Conservation (phyloP, 139 green algal species). For the Closterium sp. region DNA sequence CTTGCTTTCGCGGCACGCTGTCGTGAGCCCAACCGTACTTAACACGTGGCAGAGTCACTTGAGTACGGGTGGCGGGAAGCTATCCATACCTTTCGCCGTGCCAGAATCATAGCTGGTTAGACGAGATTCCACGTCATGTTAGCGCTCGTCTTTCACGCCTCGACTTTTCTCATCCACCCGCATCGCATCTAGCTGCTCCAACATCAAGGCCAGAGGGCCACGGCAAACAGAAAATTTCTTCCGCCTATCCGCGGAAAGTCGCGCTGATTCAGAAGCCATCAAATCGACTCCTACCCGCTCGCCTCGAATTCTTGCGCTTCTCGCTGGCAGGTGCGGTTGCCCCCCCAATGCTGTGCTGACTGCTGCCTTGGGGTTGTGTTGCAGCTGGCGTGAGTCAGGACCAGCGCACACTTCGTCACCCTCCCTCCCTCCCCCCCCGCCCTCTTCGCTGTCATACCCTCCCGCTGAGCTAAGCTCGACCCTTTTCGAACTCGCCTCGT, state of each 20-base stretch:
- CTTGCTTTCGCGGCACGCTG: not conserved
- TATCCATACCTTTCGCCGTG: not conserved
- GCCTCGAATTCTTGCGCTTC: no score
- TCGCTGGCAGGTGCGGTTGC: no score
- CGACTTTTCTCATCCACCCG: not conserved
- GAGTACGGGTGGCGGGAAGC: not conserved
- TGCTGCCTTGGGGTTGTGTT: not conserved
- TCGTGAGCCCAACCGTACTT: not conserved
- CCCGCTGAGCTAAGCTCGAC: not conserved
- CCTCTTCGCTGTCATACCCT: not conserved
- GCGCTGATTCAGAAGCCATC: no score
- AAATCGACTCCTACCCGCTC: no score
- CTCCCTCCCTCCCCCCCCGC: not conserved
- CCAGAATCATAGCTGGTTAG: not conserved
- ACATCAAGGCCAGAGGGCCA: not conserved
- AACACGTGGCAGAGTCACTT: not conserved
- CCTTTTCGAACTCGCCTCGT: not conserved
- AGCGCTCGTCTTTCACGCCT: not conserved
- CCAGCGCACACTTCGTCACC: not conserved
- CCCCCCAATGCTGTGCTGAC: no score
- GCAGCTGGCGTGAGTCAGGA: not conserved
- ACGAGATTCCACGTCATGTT: not conserved
- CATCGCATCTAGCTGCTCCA: not conserved
- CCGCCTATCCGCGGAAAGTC: no score
- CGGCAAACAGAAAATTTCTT: no score